Base-by-base conservation (phyloP, 768 basidiomycete species). In the Kwoniella heveanensis region DNA sequence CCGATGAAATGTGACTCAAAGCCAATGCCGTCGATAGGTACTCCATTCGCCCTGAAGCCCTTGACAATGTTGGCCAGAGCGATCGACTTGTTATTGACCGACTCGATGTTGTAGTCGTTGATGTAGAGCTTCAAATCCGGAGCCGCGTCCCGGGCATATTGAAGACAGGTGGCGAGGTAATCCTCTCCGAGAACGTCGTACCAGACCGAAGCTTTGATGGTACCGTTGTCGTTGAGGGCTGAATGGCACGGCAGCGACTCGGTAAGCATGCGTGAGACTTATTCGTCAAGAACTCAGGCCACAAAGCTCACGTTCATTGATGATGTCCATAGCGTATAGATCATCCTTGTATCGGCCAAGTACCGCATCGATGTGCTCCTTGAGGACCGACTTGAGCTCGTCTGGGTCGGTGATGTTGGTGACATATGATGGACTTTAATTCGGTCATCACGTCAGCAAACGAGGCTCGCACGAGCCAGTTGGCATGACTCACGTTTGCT, bases 51-150 rank as follows among this genome's bases (percentile, higher is more conserved):
- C 9, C 68, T 57, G 22, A 77, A 59, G 7, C 62, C 61, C 47
- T 68, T 57, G 24, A 69, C 69, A 32, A 75, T 62, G 4, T 13
- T 30, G 17, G 62, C 65, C 21, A 67, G 62, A 0, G 72, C 72
- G 10, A 52, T 54, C 13, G 72, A 72, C 61, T 77, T 77, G 65
- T 68, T 71, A 59, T 72, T 74, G 48, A 77, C 66, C 8, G 60
- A 57, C 44, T 77, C 76, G 56, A 77, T 74, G 67, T 77, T 77
- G 72, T 77, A 76, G 58, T 76, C 74, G 67, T 76, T 76, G 65
- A 76, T 71, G 58, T 68, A 71, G 17, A 72, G 62, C 57, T 72
- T 76, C 67, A 76, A 58, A 5, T 70, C 62, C 32, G 74, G 74
- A 13, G 74, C 74, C 12, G 71, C 74, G 19, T 60, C 69, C 36